Evolutionary conservation across 495 filamentous ascomycete genomes (phyloP).

Genomic region (Monascus purpureus): DNA sequence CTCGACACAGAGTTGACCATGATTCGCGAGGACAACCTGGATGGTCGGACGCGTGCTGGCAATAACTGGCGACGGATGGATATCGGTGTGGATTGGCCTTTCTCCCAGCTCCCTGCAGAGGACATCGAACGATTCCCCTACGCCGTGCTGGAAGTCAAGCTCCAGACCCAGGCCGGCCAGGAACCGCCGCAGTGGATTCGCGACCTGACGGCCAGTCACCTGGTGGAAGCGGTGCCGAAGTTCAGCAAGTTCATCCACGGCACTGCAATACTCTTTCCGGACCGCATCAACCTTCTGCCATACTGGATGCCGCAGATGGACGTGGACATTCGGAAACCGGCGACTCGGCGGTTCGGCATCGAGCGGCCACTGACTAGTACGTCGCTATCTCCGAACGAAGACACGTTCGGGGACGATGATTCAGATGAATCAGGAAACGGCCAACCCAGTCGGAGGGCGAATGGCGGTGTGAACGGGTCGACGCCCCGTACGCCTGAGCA

Average conservation of each 20-base stretch:
- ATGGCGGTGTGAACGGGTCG: slow-evolving; percentile 4
- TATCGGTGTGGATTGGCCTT: slow-evolving; percentile 92
- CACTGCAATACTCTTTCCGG: slow-evolving; percentile 70
- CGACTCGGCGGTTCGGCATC: slow-evolving; percentile 77
- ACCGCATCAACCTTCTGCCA: slow-evolving; percentile 77
- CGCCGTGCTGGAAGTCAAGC: slow-evolving; percentile 90
- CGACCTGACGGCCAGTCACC: slow-evolving; percentile 77
- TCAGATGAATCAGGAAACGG: slow-evolving; percentile 40
- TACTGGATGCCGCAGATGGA: slow-evolving; percentile 99
- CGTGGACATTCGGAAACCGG: slow-evolving; percentile 89
- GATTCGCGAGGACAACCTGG: slow-evolving; percentile 88
- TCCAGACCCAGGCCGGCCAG: slow-evolving; percentile 94
- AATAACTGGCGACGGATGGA: slow-evolving; percentile 95
- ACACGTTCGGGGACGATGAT: slow-evolving; percentile 48
- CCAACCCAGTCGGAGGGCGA: slow-evolving; percentile 1
- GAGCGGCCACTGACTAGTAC: slow-evolving; percentile 60
- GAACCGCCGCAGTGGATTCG: slow-evolving; percentile 94
- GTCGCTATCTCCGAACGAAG: slow-evolving; percentile 63
- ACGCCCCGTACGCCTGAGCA: slow-evolving; percentile 5
- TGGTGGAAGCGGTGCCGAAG: slow-evolving; percentile 96
- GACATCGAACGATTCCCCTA: slow-evolving; percentile 92
- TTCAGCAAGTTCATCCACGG: slow-evolving; percentile 99
- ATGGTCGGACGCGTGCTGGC: slow-evolving; percentile 60
- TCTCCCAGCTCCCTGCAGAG: slow-evolving; percentile 69
- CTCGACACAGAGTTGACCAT: slow-evolving; percentile 93